Conservation (phyloP, 2,329 filamentous ascomycete species). For the Cytospora piceicola region DNA sequence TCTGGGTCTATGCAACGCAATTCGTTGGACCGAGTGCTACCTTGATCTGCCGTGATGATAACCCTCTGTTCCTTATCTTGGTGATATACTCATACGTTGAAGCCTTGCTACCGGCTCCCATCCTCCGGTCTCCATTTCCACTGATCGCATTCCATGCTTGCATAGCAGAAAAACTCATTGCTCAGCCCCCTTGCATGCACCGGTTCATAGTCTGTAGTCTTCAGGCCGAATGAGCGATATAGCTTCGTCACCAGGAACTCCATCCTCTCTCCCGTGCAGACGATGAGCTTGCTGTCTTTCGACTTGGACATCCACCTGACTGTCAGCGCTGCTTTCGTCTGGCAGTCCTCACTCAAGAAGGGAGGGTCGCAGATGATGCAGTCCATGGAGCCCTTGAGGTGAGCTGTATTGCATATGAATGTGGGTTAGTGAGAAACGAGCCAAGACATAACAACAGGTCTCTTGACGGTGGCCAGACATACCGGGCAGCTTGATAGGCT, state of each 20-base stretch:
- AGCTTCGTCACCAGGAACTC: slow-evolving; percentile 64
- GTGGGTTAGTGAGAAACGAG: not conserved
- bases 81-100: too few relatives aligned
- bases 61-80: not conserved
- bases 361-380: slow-evolving; percentile 77
- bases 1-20: not conserved
- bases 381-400: slow-evolving; percentile 67
- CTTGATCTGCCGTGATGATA: not conserved
- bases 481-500: slow-evolving; percentile 68
- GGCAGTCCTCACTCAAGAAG: slow-evolving; percentile 79
- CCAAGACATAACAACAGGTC: slow-evolving; percentile 1
- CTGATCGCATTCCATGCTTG: slow-evolving; percentile 70
- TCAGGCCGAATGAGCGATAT: slow-evolving; percentile 66
- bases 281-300: slow-evolving; percentile 51
- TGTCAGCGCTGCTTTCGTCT: slow-evolving; percentile 78
- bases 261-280: slow-evolving; percentile 82
- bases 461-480: slow-evolving; percentile 20
- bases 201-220: slow-evolving; percentile 70
- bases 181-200: slow-evolving; percentile 73
- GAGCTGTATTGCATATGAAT: slow-evolving; percentile 38
- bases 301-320: slow-evolving; percentile 70
- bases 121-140: slow-evolving; percentile 50
- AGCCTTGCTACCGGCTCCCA: slow-evolving; percentile 17
- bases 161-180: slow-evolving; percentile 81
- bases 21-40: not conserved